A percentile compares a stretch with the other conserved stretches of the same genome.
phyloP scores from a whole-genome alignment of 306 rosid genomes.

The Rosa chinensis region DNA sequence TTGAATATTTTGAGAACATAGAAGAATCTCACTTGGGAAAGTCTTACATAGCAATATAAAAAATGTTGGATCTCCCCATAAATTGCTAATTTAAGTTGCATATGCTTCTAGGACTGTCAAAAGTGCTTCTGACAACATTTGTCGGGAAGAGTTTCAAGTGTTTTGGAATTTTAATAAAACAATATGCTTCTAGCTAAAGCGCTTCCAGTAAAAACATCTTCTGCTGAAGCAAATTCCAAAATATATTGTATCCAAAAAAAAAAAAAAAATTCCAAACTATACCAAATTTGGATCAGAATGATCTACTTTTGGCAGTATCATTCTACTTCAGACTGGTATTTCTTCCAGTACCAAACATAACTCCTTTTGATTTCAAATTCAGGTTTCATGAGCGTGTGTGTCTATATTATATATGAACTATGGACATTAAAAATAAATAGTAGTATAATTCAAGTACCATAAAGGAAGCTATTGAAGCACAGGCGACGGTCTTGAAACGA shows the following conservation, averaged over 20 bases:
- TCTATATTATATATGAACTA: not conserved
- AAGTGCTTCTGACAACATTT: not conserved
- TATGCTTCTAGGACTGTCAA: not conserved
- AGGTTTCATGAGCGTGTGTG: not conserved
- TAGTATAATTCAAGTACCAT: conserved; percentile 45
- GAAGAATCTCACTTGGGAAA: not conserved
- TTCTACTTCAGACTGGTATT: not conserved
- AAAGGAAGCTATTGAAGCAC: conserved; percentile 58
- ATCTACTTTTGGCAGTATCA: not conserved
- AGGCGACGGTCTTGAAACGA: conserved; percentile 69
- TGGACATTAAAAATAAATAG: not conserved
- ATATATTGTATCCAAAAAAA: not conserved
- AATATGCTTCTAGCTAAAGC: not conserved
- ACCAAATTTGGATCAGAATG: not conserved
- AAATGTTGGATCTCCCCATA: not conserved
- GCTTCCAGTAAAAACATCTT: not conserved
- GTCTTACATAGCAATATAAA: not conserved
- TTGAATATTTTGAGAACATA: not conserved
- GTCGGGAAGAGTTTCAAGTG: not conserved
- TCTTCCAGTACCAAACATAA: not conserved
- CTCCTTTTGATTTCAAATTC: not conserved
- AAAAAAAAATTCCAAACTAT: not conserved
- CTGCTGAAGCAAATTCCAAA: not conserved
- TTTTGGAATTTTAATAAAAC: not conserved
- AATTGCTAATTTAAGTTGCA: not conserved